These are phyloP conservation scores for Zychaea mexicana DNA, from an alignment of 371 early-diverging fungal species.

Conservation along the genomic window DNA sequence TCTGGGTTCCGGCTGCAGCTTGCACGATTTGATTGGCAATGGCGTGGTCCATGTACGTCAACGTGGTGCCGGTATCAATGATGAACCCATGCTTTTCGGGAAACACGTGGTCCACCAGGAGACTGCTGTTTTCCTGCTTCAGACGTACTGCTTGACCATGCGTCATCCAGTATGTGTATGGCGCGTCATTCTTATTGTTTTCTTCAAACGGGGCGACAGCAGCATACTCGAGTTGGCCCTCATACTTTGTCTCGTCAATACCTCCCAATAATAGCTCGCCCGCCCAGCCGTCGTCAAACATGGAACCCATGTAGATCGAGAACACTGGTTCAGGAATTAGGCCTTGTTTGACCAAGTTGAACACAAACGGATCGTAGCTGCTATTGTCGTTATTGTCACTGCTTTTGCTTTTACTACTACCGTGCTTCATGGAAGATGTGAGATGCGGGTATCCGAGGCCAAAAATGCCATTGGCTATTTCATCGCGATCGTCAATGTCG, in stretches of 20 bases:
- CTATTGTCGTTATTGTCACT: not conserved
- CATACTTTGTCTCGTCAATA: constrained; percentile 37
- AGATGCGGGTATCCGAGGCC: constrained; percentile 32
- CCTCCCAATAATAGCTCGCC: constrained; percentile 65
- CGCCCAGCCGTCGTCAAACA: constrained; percentile 13
- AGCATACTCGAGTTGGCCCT: constrained; percentile 11
- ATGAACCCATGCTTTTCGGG: constrained; percentile 23
- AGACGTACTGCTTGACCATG: constrained; percentile 20
- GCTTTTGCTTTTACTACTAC: not conserved
- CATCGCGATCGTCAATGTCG: constrained; percentile 6
- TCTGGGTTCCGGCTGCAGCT: constrained; percentile 9
- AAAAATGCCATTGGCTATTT: constrained; percentile 30
- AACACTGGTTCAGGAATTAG: constrained; percentile 41
- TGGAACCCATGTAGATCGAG: constrained; percentile 31
- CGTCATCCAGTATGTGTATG: constrained; percentile 29
- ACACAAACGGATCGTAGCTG: constrained; percentile 34
- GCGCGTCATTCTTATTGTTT: not conserved
- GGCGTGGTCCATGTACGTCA: constrained; percentile 26
- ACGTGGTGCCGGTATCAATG: constrained; percentile 40
- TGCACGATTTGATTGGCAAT: constrained; percentile 22
- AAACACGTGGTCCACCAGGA: not conserved
- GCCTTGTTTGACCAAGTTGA: constrained; percentile 31
- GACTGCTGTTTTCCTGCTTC: not conserved
- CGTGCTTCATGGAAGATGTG: constrained; percentile 23
- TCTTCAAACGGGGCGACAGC: constrained; percentile 7